Conservation (phyloP, 139 green algal genomes). For the Choricystis sp. region DNA sequence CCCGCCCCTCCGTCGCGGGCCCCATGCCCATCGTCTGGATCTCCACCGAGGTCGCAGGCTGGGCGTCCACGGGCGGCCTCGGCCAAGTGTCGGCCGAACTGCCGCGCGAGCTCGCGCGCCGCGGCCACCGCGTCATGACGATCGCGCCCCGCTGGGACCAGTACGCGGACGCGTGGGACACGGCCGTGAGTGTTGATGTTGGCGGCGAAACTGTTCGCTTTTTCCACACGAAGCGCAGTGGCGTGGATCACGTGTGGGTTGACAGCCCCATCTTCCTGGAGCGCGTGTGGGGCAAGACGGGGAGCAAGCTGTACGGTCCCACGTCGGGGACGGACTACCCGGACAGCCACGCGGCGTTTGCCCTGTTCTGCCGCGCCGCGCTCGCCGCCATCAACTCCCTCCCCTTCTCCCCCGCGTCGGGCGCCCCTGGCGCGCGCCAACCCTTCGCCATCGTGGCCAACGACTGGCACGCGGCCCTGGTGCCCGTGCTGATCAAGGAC, state of each 20-base stretch:
- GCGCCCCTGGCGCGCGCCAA: too few species aligned
- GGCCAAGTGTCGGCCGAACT: constrained; percentile 54
- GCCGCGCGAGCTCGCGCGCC: constrained; percentile 19
- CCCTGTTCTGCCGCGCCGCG: constrained; percentile 83
- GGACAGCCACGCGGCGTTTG: constrained; percentile 94
- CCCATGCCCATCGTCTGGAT: neutral
- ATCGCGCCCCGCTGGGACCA: constrained; percentile 88
- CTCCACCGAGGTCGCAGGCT: constrained; percentile 51
- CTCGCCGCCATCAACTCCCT: constrained; percentile 51
- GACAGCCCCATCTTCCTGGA: constrained; percentile 89
- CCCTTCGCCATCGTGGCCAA: constrained; percentile 85
- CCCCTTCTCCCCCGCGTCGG: constrained; percentile 79
- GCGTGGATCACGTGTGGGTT: constrained; percentile 93
- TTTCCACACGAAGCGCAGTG: constrained; percentile 93
- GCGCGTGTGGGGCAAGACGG: constrained; percentile 92
- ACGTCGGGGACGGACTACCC: constrained; percentile 76
- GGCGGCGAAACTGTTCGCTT: constrained; percentile 80
- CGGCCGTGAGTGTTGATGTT: constrained; percentile 51
- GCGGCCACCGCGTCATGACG: constrained; percentile 88
- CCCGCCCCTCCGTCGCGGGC: too few species aligned
- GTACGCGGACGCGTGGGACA: constrained; percentile 95
- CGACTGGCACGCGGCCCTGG: constrained; percentile 64
- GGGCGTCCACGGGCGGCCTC: constrained; percentile 85
- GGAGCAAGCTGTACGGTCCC: constrained; percentile 88
- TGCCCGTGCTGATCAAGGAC: constrained; percentile 84